These are phyloP conservation scores for Xylaria sp. DNA, from an alignment of 2,329 filamentous ascomycete species.

Conservation along the genomic window DNA sequence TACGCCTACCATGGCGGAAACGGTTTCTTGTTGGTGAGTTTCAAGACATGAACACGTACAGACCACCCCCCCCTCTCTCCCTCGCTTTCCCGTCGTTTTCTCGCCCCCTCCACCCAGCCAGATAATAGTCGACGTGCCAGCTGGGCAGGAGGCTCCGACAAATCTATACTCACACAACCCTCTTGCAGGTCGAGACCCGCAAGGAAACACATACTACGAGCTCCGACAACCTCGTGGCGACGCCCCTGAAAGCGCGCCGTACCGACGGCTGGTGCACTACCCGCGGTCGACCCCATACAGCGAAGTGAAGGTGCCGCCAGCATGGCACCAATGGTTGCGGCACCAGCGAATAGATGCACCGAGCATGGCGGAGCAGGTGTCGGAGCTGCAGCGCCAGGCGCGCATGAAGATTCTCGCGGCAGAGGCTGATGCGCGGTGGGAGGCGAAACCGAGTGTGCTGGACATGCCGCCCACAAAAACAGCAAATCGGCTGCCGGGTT, in stretches of 20 bases:
- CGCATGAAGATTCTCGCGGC: slow-evolving; percentile 67
- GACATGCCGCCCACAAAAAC: slow-evolving; percentile 40
- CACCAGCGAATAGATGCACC: slow-evolving; percentile 66
- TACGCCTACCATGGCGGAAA: slow-evolving; percentile 72
- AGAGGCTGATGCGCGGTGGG: slow-evolving; percentile 72
- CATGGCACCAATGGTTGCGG: slow-evolving; percentile 76
- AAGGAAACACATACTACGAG: slow-evolving; percentile 76
- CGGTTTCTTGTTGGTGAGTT: slow-evolving; percentile 67
- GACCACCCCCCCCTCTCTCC: no score
- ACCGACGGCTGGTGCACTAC: slow-evolving; percentile 71
- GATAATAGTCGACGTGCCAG: not conserved
- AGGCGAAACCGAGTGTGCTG: slow-evolving; percentile 61
- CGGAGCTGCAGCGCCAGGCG: slow-evolving; percentile 63
- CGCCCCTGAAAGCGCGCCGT: slow-evolving; percentile 44
- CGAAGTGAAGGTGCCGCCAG: slow-evolving; percentile 66
- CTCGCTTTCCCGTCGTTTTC: not conserved
- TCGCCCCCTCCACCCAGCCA: not conserved
- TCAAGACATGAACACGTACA: no score
- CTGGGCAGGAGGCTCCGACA: not conserved
- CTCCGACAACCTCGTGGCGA: slow-evolving; percentile 63
- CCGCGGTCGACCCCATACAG: slow-evolving; percentile 64
- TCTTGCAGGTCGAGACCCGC: slow-evolving; percentile 70
- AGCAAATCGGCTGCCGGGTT: not conserved
- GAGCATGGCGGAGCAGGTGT: slow-evolving; percentile 64
- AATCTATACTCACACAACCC: slow-evolving; percentile 5